Evolutionary conservation across 768 basidiomycete species (phyloP), one percentile per base, ranked within the genome.

Genomic region (Clathrus columnatus): DNA sequence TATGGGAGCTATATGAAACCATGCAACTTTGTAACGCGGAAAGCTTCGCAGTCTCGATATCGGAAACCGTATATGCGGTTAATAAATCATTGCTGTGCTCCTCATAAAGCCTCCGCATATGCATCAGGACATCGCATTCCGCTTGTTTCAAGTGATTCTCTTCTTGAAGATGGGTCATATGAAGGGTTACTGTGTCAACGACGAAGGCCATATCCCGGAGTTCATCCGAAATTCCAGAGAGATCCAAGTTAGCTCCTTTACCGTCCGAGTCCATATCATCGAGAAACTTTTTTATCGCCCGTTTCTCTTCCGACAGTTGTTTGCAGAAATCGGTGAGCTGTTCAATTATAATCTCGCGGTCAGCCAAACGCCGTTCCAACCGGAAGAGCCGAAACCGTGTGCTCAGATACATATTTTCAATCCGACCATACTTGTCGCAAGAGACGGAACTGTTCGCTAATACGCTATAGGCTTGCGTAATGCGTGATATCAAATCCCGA

Each of bases 341-440:
- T 11, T 71, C 65, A 20, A 85, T 82, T 63, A 88, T 85, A 17
- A 69, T 80, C 54, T 87, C 82, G 4, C 84, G 73, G 61, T 84
- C 85, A 41, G 78, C 79, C 14, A 87, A 70, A 65, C 83, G 86
- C 57, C 86, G 80, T 61, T 85, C 80, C 11, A 87, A 68, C 26
- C 84, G 80, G 24, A 73, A 65, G 23, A 71, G 67, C 7, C 72
- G 75, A 8, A 78, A 59, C 53, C 75, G 75, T 27, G 75, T 57
- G 4, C 65, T 59, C 1, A 67, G 53, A 56, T 75, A 67, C 26
- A 75, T 70, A 28, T 70, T 67, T 63, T 72, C 71, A 30, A 84
- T 70, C 6, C 62, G 59, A 18, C 63, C 62, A 58, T 78, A 69
- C 1, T 67, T 64, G 21, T 67, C 58, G 42, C 61, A 59, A 5